Percentiles rank a stretch among this genome's conserved stretches.
phyloP scores from a whole-genome alignment of 371 early-diverging fungal species.

The Rozella allomycis region DNA sequence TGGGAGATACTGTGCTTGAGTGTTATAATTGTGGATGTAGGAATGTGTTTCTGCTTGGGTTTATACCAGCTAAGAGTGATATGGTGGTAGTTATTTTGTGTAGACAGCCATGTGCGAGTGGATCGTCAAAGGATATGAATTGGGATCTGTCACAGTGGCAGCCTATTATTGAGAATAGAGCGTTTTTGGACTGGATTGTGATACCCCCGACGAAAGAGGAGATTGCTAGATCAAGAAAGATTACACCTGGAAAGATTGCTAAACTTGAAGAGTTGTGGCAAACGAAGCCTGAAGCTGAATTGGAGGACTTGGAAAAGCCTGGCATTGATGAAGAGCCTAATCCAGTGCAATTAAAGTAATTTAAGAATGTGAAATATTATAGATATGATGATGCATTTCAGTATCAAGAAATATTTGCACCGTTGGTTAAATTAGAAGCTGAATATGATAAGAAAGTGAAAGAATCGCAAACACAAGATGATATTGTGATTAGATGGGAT shows the following conservation, averaged over 20 bases:
- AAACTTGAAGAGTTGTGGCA: conserved; percentile 50
- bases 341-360: conserved; percentile 38
- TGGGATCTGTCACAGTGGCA: conserved; percentile 94
- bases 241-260: conserved; percentile 59
- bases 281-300: conserved; percentile 35
- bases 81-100: conserved; percentile 91
- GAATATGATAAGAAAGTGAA: conserved; percentile 83
- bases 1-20: conserved; percentile 81
- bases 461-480: conserved; percentile 88
- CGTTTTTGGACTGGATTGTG: conserved; percentile 83
- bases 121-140: conserved; percentile 60
- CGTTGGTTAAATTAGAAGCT: conserved; percentile 87
- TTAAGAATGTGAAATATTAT: conserved; percentile 1
- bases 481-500: conserved; percentile 89
- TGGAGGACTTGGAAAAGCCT: conserved; percentile 64
- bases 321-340: conserved; percentile 66
- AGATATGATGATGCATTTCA: conserved; percentile 88
- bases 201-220: conserved; percentile 71
- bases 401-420: conserved; percentile 86
- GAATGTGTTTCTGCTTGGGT: conserved; percentile 89
- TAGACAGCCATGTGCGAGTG: conserved; percentile 78
- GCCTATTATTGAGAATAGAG: conserved; percentile 81
- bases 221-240: conserved; percentile 56
- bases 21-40: conserved; percentile 91
- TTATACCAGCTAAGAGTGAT: conserved; percentile 91